Evolutionary conservation across 257 asterid genomes (phyloP).

Genomic region (Scutellaria minor): DNA sequence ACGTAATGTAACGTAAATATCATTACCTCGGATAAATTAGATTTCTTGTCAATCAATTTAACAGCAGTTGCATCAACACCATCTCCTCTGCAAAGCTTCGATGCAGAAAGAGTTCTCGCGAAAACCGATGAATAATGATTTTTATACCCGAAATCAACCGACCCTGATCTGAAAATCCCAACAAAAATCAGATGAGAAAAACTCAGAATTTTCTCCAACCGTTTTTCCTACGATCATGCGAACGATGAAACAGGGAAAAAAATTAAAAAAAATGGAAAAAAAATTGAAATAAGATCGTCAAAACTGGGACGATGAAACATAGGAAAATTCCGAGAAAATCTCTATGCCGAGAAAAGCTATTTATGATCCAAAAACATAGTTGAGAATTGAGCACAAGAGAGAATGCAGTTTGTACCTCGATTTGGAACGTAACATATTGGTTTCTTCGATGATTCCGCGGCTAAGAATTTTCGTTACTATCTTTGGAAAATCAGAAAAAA

Average conservation of each 20-base stretch:
- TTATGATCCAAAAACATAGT: conserved; percentile 32
- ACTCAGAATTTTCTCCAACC: background rate
- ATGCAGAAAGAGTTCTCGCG: conserved; percentile 66
- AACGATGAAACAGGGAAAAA: conserved; percentile 2
- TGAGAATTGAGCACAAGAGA: conserved; percentile 31
- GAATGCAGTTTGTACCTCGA: conserved; percentile 57
- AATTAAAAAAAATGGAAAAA: background rate
- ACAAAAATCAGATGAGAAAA: conserved; percentile 18
- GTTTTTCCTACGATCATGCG: background rate
- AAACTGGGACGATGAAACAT: conserved; percentile 6
- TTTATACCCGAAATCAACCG: conserved; percentile 53
- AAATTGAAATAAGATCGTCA: background rate
- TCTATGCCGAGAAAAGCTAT: conserved; percentile 33
- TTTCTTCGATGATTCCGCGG: conserved; percentile 44
- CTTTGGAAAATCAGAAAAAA: conserved; percentile 49
- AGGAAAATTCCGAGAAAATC: conserved; percentile 46
- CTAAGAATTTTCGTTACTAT: conserved; percentile 38
- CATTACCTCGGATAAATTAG: conserved; percentile 48
- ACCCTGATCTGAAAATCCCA: conserved; percentile 57
- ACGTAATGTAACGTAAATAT: background rate
- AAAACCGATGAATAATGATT: conserved; percentile 48
- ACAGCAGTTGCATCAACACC: conserved; percentile 63
- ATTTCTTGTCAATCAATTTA: conserved; percentile 53
- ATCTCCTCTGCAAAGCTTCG: conserved; percentile 78
- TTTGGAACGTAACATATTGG: conserved; percentile 62